Percentiles rank a stretch among this genome's conserved stretches.
These are phyloP conservation scores for Macrocybe gigantea DNA, from an alignment of 768 basidiomycete genomes.

Conservation along the genomic window DNA sequence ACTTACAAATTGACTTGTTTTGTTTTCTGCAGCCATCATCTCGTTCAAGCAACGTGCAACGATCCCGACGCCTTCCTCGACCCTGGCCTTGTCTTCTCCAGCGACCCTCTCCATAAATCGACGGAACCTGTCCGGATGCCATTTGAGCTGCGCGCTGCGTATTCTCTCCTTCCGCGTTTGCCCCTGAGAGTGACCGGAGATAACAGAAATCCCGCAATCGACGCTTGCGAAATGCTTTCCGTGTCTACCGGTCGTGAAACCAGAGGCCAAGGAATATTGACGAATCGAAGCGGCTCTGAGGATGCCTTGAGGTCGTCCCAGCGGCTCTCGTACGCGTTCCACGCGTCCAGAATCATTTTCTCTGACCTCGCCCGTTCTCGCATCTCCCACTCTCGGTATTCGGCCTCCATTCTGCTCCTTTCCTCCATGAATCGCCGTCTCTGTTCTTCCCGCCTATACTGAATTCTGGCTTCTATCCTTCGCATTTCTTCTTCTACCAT, in stretches of 20 bases:
- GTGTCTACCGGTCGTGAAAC: conserved; percentile 31
- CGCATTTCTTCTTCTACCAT: conserved; percentile 44
- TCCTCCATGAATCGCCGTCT: conserved; percentile 42
- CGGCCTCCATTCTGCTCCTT: conserved; percentile 28
- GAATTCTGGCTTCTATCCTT: conserved; percentile 47
- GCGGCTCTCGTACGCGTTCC: conserved; percentile 57
- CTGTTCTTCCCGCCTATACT: conserved; percentile 45
- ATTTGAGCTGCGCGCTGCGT: conserved; percentile 59
- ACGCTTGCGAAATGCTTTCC: conserved; percentile 47
- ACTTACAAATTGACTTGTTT: too few relatives aligned
- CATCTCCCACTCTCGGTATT: conserved; percentile 38
- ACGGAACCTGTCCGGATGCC: conserved; percentile 79
- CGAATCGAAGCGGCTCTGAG: conserved; percentile 49
- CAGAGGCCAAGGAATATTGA: conserved; percentile 69
- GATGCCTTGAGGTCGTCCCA: conserved; percentile 50
- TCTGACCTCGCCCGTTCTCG: conserved; percentile 36
- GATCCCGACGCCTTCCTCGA: conserved; percentile 61
- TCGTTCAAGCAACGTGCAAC: conserved; percentile 67
- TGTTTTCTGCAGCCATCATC: conserved; percentile 38
- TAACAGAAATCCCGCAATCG: conserved; percentile 56
- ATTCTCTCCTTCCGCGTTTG: conserved; percentile 62
- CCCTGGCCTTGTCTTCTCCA: conserved; percentile 42
- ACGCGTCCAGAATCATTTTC: conserved; percentile 46
- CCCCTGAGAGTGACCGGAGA: conserved; percentile 58
- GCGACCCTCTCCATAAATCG: conserved; percentile 47